Conservation (phyloP, 495 filamentous ascomycete genomes). For the Neurospora pannonica region DNA sequence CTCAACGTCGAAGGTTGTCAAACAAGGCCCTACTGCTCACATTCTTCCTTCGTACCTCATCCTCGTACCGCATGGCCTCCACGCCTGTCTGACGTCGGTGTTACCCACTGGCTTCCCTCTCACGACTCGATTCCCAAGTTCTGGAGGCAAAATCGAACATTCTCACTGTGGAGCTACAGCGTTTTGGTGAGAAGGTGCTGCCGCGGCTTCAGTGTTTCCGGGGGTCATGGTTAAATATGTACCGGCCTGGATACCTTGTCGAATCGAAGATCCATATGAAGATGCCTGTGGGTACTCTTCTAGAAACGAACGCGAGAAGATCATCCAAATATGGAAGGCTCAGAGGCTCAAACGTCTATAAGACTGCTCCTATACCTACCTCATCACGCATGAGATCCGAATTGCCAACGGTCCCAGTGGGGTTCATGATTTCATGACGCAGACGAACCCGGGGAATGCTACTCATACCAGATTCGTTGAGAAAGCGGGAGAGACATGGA, state of each 20-base stretch:
- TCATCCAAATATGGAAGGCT: background rate
- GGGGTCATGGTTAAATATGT: background rate
- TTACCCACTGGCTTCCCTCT: background rate
- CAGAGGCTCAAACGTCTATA: background rate
- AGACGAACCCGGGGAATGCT: background rate
- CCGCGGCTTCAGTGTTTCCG: background rate
- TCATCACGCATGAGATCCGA: background rate
- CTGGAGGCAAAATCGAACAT: background rate
- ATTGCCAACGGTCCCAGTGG: background rate
- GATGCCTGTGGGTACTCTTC: background rate
- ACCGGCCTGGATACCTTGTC: background rate
- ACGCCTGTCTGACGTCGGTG: background rate
- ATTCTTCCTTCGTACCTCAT: background rate
- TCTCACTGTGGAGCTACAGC: background rate
- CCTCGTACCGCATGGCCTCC: background rate
- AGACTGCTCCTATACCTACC: background rate
- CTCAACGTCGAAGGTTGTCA: background rate
- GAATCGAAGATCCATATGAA: background rate
- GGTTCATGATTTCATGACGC: background rate
- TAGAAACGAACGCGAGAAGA: background rate
- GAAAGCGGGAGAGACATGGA: background rate
- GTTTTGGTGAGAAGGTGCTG: background rate
- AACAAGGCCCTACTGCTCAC: background rate
- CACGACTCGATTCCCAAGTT: background rate
- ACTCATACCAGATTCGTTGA: background rate